Conservation (phyloP, 768 basidiomycete species). For the Phlebiopsis flavidoalba region DNA sequence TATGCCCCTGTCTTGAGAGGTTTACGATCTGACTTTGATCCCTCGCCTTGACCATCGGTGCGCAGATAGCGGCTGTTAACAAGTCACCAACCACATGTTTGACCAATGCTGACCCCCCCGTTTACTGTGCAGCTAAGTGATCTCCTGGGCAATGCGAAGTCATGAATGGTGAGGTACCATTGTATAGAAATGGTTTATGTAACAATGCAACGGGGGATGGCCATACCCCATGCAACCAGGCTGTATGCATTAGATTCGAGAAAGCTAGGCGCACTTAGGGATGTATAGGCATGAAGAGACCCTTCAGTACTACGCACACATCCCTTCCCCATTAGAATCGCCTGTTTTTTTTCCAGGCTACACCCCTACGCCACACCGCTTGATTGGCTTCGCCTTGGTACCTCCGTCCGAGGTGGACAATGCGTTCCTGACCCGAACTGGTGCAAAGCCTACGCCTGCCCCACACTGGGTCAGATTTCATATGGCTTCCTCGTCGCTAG, state of each 20-base stretch:
- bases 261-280: neutral
- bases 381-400: slow-evolving; percentile 69
- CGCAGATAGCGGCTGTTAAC: neutral
- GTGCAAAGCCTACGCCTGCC: slow-evolving; percentile 37
- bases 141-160: neutral
- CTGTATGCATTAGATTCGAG: neutral
- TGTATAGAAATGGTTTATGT: neutral
- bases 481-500: slow-evolving; percentile 53
- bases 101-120: neutral
- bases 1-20: neutral
- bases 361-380: slow-evolving; percentile 73
- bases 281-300: neutral
- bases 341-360: too few species aligned
- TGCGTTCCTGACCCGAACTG: slow-evolving; percentile 34
- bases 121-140: neutral
- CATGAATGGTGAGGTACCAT: neutral
- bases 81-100: neutral
- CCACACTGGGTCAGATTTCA: slow-evolving; percentile 50
- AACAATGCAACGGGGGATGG: neutral
- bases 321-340: slow-evolving; percentile 50
- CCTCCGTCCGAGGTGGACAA: slow-evolving; percentile 42
- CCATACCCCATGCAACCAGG: neutral
- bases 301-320: neutral
- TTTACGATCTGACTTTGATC: neutral
- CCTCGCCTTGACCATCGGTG: neutral